A percentile compares a stretch with the other conserved stretches of the same genome.
These are phyloP conservation scores for Brassica juncea DNA, from an alignment of 345 rosid genomes.

Conservation along the genomic window DNA sequence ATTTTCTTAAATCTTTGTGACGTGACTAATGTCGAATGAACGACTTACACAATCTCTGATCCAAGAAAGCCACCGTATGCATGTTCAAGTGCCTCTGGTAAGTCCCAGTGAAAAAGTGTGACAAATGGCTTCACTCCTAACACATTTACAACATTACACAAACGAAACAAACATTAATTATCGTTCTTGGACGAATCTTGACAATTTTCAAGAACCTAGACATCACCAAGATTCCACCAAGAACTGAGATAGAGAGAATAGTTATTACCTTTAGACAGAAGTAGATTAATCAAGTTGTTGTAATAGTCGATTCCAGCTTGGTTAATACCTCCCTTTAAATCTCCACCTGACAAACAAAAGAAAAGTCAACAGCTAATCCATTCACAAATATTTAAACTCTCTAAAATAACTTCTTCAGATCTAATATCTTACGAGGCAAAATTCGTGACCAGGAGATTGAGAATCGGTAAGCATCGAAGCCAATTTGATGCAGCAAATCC, in stretches of 20 bases:
- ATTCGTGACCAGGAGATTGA: slow-evolving; percentile 58
- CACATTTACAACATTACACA: not conserved
- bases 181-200: not conserved
- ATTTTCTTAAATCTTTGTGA: not conserved
- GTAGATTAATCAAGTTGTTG: slow-evolving; percentile 50
- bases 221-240: not conserved
- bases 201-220: not conserved
- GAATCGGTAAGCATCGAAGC: slow-evolving; percentile 50
- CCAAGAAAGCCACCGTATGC: slow-evolving; percentile 50
- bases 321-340: slow-evolving; percentile 51
- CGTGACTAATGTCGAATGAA: not conserved
- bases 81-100: slow-evolving; percentile 47
- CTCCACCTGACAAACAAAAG: slow-evolving; percentile 40
- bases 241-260: slow-evolving; percentile 12
- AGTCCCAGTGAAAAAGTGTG: slow-evolving; percentile 54
- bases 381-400: not conserved
- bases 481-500: slow-evolving; percentile 37
- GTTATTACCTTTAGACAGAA: slow-evolving; percentile 35
- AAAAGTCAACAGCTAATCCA: not conserved
- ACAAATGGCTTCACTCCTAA: slow-evolving; percentile 50
- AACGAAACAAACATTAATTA: not conserved
- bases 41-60: slow-evolving; percentile 41
- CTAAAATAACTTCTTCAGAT: not conserved
- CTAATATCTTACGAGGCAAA: slow-evolving; percentile 43
- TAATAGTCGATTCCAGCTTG: slow-evolving; percentile 53